These are phyloP conservation scores for Mortierella alpina DNA, from an alignment of 192 early-diverging fungal genomes.

Conservation along the genomic window DNA sequence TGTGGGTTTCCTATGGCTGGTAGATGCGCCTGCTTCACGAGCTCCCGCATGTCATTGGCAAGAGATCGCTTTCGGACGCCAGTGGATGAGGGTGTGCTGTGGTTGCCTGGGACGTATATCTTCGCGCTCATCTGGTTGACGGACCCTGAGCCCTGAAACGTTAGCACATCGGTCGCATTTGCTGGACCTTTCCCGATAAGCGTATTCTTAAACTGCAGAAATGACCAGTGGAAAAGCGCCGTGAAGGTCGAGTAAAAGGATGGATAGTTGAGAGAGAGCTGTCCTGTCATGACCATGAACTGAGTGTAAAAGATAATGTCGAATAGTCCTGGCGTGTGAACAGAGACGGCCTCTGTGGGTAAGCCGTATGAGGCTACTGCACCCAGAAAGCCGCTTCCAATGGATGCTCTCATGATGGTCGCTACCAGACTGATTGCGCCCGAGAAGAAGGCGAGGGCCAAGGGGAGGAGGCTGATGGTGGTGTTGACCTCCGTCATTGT, in stretches of 20 bases:
- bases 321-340: slow-evolving; percentile 65
- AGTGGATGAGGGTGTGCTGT: slow-evolving; percentile 10
- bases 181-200: slow-evolving; percentile 31
- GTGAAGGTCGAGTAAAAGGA: slow-evolving; percentile 60
- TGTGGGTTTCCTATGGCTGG: neutral
- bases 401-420: slow-evolving; percentile 34
- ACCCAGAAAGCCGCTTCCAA: slow-evolving; percentile 47
- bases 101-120: neutral
- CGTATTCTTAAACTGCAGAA: slow-evolving; percentile 40
- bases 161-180: slow-evolving; percentile 40
- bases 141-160: slow-evolving; percentile 36
- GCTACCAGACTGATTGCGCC: slow-evolving; percentile 32
- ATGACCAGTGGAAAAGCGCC: slow-evolving; percentile 60
- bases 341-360: slow-evolving; percentile 28
- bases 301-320: slow-evolving; percentile 62
- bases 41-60: neutral
- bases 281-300: slow-evolving; percentile 59
- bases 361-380: slow-evolving; percentile 41
- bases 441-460: slow-evolving; percentile 32
- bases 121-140: slow-evolving; percentile 20
- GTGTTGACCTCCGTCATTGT: slow-evolving; percentile 25
- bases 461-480: slow-evolving; percentile 28
- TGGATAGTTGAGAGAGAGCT: slow-evolving; percentile 61
- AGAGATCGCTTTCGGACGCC: no score
- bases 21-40: neutral